Evolutionary conservation across 768 basidiomycete species (phyloP), one percentile per base, ranked within the genome.

Genomic region (Pleurotus salmoneostramineus): DNA sequence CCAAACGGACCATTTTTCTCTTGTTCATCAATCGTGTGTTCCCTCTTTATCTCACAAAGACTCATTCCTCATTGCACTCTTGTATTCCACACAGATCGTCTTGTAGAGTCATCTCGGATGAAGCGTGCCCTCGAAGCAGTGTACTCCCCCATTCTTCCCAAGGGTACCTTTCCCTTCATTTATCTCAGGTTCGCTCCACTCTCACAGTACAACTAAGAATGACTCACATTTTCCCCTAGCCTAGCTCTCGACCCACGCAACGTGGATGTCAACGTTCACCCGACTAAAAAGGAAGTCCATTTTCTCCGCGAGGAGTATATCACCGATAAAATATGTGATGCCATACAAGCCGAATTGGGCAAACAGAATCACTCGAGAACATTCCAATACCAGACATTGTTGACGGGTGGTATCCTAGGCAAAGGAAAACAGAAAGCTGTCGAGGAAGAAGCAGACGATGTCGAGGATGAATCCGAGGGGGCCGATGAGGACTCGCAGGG

Each of bases 251-350:
- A 94, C 60, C 93, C 95, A 0, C 81, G 84, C 33, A 85, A 89
- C 27, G 89, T 99, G 14, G 97, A 99, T 64, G 95, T 98, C 56
- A 99, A 99, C 64, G 94, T 98, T 6, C 95, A 98, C 68, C 97
- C 96, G 0, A 98, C 97, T 2, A 99, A 99, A 69, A 89, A 91
- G 46, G 95, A 98, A 69, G 94, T 98, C 1, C 92, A 94, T 63
- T 98, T 98, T 65, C 70, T 98, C 50, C 85, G 97, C 60, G 94
- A 98, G 68, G 96, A 98, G 54, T 77, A 73, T 11, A 91, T 98
- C 65, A 87, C 87, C 5, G 86, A 92, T 62, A 76, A 77, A 6
- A 85, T 98, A 46, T 83, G 88, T 11, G 85, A 90, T 64, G 78
- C 78, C 0, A 77, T 98, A 2, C 90, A 93, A 61, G 71, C 80